Evolutionary conservation across 306 rosid species (phyloP).

Genomic region (Dalbergia oliveri): DNA sequence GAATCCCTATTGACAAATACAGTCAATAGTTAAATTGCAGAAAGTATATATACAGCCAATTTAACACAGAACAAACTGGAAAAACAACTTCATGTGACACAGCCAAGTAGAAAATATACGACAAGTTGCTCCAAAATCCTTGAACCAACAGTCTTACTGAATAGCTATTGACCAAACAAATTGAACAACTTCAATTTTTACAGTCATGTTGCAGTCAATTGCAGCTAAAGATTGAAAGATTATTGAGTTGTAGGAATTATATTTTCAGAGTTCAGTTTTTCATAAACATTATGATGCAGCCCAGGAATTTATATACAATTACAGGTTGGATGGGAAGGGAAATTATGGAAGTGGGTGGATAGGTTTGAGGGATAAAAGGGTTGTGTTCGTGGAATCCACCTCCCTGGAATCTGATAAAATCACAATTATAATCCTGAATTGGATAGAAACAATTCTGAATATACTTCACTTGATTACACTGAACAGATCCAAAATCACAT

Average conservation of each 20-base stretch:
- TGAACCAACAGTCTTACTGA: slow-evolving; percentile 15
- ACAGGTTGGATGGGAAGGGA: background rate
- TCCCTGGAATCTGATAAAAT: background rate
- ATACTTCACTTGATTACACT: background rate
- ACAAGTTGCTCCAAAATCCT: background rate
- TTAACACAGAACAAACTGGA: too few relatives aligned
- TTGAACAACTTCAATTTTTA: too few relatives aligned
- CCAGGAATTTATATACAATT: background rate
- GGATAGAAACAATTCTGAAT: background rate
- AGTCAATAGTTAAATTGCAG: too few relatives aligned
- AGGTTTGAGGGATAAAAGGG: background rate
- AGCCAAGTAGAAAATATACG: background rate
- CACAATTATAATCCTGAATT: background rate
- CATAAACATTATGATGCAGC: background rate
- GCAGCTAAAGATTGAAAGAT: background rate
- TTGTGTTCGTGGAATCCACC: background rate
- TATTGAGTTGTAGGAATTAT: background rate
- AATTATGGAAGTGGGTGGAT: background rate
- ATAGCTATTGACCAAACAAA: background rate
- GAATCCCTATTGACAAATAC: too few relatives aligned
- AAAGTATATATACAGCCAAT: too few relatives aligned
- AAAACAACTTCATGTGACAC: too few relatives aligned
- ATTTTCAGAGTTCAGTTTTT: slow-evolving; percentile 7
- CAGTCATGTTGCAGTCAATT: background rate
- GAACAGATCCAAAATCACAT: background rate